Conservation (phyloP, 768 basidiomycete species). For the Russula abietina region DNA sequence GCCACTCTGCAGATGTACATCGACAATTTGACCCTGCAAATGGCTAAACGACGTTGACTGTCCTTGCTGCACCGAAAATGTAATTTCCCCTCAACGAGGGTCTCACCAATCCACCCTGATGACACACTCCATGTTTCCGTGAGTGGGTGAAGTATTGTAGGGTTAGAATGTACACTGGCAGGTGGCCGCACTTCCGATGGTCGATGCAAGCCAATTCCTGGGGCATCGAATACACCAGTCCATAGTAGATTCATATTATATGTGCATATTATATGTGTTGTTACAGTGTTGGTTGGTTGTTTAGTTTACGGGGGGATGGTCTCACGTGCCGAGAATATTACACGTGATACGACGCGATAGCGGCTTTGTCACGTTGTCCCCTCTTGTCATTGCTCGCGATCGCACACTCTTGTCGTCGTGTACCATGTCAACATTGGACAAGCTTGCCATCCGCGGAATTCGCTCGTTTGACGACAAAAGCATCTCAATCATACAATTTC, state of each 20-base stretch:
- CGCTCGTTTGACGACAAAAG: conserved; percentile 96
- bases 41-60: conserved; percentile 66
- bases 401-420: conserved; percentile 2
- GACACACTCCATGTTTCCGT: not conserved
- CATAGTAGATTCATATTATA: too few relatives aligned
- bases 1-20: conserved; percentile 84
- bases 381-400: too few relatives aligned
- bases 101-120: not conserved
- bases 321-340: not conserved
- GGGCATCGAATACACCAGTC: not conserved
- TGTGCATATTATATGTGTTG: too few relatives aligned
- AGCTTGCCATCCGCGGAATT: conserved; percentile 90
- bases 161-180: not conserved
- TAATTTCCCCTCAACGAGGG: not conserved
- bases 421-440: conserved; percentile 77
- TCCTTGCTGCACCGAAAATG: not conserved
- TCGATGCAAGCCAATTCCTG: not conserved
- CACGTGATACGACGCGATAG: conserved; percentile 17
- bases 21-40: conserved; percentile 82
- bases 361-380: too few relatives aligned
- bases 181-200: not conserved
- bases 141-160: not conserved
- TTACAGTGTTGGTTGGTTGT: too few relatives aligned
- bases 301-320: too few relatives aligned
- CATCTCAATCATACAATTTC: conserved; percentile 92